A percentile compares a stretch with the other conserved stretches of the same genome.
phyloP scores from a whole-genome alignment of 1,139 yeast genomes.

The Kodamaea arcana region DNA sequence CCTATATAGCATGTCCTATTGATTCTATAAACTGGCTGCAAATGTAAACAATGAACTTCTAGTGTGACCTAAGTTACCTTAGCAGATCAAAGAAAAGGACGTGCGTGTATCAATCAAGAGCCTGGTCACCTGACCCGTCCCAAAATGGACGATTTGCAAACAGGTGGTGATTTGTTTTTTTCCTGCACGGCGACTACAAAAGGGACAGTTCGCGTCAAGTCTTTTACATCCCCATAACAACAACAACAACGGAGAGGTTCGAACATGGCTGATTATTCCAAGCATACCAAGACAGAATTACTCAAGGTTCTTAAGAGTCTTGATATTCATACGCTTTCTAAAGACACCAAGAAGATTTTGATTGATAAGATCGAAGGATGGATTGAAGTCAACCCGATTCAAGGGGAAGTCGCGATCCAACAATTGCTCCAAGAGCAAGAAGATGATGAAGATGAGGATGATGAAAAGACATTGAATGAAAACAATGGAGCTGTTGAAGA shows the following conservation, averaged over 20 bases:
- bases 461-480: slow-evolving; percentile 13
- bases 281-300: slow-evolving; percentile 39
- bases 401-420: slow-evolving; percentile 27
- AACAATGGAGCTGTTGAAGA: neutral
- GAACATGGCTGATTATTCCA: slow-evolving; percentile 26
- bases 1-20: too few relatives aligned
- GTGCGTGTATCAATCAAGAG: too few relatives aligned
- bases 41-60: too few relatives aligned
- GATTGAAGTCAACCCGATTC: slow-evolving; percentile 34
- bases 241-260: neutral
- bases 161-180: too few relatives aligned
- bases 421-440: slow-evolving; percentile 13
- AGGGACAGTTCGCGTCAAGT: neutral
- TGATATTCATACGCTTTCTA: slow-evolving; percentile 31
- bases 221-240: neutral
- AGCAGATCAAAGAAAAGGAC: too few relatives aligned
- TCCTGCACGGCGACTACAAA: too few relatives aligned
- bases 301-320: slow-evolving; percentile 32
- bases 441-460: slow-evolving; percentile 21
- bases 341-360: slow-evolving; percentile 43
- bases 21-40: too few relatives aligned
- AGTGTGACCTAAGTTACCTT: too few relatives aligned
- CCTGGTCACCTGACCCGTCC: too few relatives aligned
- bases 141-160: too few relatives aligned
- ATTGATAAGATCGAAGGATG: slow-evolving; percentile 39